A percentile compares a stretch with the other conserved stretches of the same genome.
Evolutionary conservation across 768 basidiomycete genomes (phyloP).

Genomic region (Leccinum pellstonianum): DNA sequence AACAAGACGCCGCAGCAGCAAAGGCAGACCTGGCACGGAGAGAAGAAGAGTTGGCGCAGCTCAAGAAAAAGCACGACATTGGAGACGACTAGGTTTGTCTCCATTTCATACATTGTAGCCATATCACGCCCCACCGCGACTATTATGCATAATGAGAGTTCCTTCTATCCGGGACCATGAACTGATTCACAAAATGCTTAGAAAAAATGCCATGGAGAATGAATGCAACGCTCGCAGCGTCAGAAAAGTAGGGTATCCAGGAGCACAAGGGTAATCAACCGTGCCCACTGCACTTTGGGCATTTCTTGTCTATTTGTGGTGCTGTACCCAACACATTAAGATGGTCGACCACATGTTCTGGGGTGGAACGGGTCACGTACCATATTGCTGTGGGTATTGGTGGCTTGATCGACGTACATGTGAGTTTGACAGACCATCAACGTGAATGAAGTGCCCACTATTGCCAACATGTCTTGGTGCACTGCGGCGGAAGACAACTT

Average conservation of each 20-base stretch:
- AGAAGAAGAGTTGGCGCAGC: constrained; percentile 83
- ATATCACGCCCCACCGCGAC: constrained; percentile 4
- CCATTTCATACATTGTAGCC: constrained; percentile 12
- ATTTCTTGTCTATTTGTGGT: constrained; percentile 59
- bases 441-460: constrained; percentile 46
- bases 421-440: constrained; percentile 12
- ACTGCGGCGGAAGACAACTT: constrained; percentile 49
- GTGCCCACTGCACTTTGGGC: constrained; percentile 40
- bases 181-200: constrained; percentile 10
- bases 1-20: constrained; percentile 89
- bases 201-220: constrained; percentile 5
- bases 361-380: constrained; percentile 31
- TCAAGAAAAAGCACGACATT: constrained; percentile 87
- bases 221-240: constrained; percentile 11
- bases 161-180: constrained; percentile 4
- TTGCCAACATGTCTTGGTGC: constrained; percentile 64
- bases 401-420: constrained; percentile 36
- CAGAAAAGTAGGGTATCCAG: constrained; percentile 8
- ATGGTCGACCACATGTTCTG: constrained; percentile 1
- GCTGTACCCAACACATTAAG: constrained; percentile 33
- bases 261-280: constrained; percentile 14
- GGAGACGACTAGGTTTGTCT: constrained; percentile 55
- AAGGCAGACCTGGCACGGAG: constrained; percentile 90
- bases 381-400: constrained; percentile 67
- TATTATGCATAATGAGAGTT: constrained; percentile 11